Base-by-base conservation (phyloP, 306 rosid genomes). In the Prunus salicina region DNA sequence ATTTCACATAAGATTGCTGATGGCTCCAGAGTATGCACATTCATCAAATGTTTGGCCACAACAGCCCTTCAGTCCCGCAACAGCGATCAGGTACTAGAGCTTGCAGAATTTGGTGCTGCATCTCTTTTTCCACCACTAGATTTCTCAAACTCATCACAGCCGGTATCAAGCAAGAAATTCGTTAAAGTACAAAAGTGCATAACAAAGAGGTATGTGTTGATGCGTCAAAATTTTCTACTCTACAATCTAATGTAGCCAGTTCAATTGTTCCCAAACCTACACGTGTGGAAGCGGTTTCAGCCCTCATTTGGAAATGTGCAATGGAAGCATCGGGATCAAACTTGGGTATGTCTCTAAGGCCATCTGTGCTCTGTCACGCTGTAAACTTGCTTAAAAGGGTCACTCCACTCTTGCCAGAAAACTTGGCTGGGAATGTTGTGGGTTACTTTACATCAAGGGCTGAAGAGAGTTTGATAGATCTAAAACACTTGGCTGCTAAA, bases 201-300 rank as follows among this genome's bases (percentile, higher is more conserved):
- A 81, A 78, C 84, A 57, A 82, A 20, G 50, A 84, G 91, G 70
- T 80, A 78, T 41, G n/a, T n/a, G 56, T 91, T 55, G 75, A 50
- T 25, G 80, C 64, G 43, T 55, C 81, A 12, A 64, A 49, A n/a
- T 79, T 86, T 34, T 53, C 81, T 18, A 32, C 60, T 2, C 76
- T 87, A 38, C 84, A 89, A 80, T 52, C 62, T 45, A 79, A 82
- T 20, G 65, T 64, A 30, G 77, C 72, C 8, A 45, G 71, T 32
- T 10, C 24, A 16, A 2, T 15, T 15, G 53, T 14, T 46, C 61
- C 72, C 15, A 25, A 69, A 16, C 86, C 90, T 12, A 63, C 88
- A 3, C 79, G 87, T 16, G 22, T 84, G 16, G 85, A 83, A 76
- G 84, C 79, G 7, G 81, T 86, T 38, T 73, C 87, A 9, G 80